These are phyloP conservation scores for Lactuca sativa DNA, from an alignment of 129 eudicot genomes.

Conservation along the genomic window DNA sequence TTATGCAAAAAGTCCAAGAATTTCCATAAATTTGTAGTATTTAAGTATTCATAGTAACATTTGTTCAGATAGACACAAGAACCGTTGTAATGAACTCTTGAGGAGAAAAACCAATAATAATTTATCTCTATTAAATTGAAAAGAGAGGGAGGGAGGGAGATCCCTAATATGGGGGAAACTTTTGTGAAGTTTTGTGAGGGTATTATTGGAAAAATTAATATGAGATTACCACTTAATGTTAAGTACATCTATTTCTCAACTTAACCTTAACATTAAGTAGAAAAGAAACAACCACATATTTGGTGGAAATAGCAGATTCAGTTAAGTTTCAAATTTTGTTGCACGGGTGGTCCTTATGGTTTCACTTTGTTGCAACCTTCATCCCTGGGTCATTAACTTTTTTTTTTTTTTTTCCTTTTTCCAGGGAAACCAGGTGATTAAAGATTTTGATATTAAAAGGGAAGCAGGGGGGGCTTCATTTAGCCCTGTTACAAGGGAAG, in stretches of 20 bases:
- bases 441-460: constrained; percentile 34
- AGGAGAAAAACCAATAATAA: too few relatives aligned
- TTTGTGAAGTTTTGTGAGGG: too few relatives aligned
- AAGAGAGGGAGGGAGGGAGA: too few relatives aligned
- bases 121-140: too few relatives aligned
- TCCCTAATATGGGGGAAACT: too few relatives aligned
- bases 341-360: neutral
- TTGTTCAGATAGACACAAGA: neutral
- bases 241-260: too few relatives aligned
- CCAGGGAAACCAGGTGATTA: constrained; percentile 32
- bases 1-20: neutral
- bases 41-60: too few relatives aligned
- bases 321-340: neutral
- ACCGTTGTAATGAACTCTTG: neutral
- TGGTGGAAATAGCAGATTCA: too few relatives aligned
- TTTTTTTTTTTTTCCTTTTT: neutral
- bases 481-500: constrained; percentile 32
- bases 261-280: too few relatives aligned
- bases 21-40: neutral
- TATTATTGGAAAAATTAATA: too few relatives aligned
- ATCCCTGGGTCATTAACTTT: neutral
- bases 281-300: too few relatives aligned
- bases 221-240: too few relatives aligned
- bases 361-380: constrained; percentile 25
- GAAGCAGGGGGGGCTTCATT: constrained; percentile 39